phyloP scores from a whole-genome alignment of 1,284 basidiomycete species.

The Ustilago shanxiensis region DNA sequence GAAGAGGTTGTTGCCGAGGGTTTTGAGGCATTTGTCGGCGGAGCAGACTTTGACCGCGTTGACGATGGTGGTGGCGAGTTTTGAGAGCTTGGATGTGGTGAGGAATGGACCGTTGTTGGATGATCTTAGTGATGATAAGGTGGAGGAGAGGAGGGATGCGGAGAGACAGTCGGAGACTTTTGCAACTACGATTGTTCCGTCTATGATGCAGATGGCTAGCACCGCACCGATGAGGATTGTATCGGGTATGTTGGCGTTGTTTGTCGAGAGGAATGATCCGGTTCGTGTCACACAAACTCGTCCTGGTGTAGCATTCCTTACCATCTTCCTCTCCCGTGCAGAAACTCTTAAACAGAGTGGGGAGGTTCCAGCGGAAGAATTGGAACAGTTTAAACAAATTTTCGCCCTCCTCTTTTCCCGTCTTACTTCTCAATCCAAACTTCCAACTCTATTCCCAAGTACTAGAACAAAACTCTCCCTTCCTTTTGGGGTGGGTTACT shows the following conservation, averaged over 20 bases:
- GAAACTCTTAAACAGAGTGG: slow-evolving; percentile 83
- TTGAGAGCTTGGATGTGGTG: slow-evolving; percentile 83
- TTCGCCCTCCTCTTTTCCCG: slow-evolving; percentile 87
- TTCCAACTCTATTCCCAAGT: slow-evolving; percentile 89
- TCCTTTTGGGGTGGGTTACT: slow-evolving; percentile 73
- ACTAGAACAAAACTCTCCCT: slow-evolving; percentile 77
- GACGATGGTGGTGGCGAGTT: slow-evolving; percentile 92
- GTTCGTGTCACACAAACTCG: slow-evolving; percentile 77
- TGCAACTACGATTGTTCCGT: slow-evolving; percentile 85
- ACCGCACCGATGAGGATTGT: slow-evolving; percentile 84
- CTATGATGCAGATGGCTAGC: slow-evolving; percentile 84
- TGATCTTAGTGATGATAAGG: slow-evolving; percentile 40
- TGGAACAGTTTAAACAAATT: slow-evolving; percentile 80
- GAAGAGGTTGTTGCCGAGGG: slow-evolving; percentile 89
- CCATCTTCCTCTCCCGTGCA: slow-evolving; percentile 89
- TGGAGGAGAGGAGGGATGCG: slow-evolving; percentile 74
- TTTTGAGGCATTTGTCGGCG: slow-evolving; percentile 85
- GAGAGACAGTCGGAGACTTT: slow-evolving; percentile 91
- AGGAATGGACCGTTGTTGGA: slow-evolving; percentile 33
- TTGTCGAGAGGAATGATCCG: slow-evolving; percentile 85
- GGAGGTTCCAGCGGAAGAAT: slow-evolving; percentile 76
- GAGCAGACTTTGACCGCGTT: slow-evolving; percentile 87
- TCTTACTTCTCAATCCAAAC: slow-evolving; percentile 75
- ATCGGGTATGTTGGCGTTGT: slow-evolving; percentile 85
- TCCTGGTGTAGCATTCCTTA: slow-evolving; percentile 93